phyloP scores from a whole-genome alignment of 1,284 basidiomycete genomes.

The Coniferiporia weirii region DNA sequence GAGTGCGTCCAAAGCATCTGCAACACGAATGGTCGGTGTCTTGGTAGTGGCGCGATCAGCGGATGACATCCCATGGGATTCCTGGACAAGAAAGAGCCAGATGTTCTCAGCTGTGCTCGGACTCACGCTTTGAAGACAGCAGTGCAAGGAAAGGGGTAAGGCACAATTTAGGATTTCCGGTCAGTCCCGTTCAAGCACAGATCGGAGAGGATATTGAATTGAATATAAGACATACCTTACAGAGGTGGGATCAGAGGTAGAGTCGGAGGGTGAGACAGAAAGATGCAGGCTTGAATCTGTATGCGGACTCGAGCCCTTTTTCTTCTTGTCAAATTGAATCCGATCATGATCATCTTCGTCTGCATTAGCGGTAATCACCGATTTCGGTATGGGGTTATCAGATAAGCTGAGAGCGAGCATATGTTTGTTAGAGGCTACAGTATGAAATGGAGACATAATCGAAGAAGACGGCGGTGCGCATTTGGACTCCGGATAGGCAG shows the following conservation, averaged over 20 bases:
- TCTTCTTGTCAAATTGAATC: background rate
- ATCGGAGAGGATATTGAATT: background rate
- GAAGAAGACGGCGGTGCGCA: background rate
- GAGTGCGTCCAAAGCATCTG: constrained; percentile 7
- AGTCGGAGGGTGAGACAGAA: background rate
- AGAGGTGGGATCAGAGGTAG: background rate
- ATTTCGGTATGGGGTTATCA: background rate
- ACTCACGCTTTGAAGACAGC: background rate
- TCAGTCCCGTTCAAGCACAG: background rate
- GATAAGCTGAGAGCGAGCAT: background rate
- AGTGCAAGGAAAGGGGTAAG: background rate
- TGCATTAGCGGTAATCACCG: background rate
- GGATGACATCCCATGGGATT: background rate
- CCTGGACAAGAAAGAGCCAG: constrained; percentile 2
- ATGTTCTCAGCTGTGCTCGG: background rate
- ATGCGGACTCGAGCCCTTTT: constrained; percentile 2
- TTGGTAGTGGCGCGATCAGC: background rate
- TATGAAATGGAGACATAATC: constrained; percentile 1
- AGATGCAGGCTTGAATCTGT: background rate
- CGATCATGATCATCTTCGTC: background rate
- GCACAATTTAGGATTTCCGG: background rate
- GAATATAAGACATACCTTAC: constrained; percentile 1
- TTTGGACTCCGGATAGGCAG: background rate
- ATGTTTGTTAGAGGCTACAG: background rate
- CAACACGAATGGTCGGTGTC: constrained; percentile 5